A percentile compares a stretch with the other conserved stretches of the same genome.
These are phyloP conservation scores for Termitomyces sp. DNA, from an alignment of 768 basidiomycete species.

Conservation along the genomic window DNA sequence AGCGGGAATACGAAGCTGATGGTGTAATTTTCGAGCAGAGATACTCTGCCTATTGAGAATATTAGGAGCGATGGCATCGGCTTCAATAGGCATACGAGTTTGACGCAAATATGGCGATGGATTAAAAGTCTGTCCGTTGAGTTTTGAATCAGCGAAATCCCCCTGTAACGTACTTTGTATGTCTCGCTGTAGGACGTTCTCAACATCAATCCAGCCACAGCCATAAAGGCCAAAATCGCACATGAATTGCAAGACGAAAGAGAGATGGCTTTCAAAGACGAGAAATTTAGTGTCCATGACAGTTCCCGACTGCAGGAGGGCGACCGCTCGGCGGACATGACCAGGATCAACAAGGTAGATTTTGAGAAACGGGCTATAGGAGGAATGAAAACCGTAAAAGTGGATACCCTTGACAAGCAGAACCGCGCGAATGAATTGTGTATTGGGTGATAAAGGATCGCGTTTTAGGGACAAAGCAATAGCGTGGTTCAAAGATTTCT, in stretches of 20 bases:
- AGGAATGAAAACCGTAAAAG: constrained; percentile 91
- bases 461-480: constrained; percentile 77
- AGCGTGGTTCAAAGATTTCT: constrained; percentile 77
- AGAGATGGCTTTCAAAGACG: constrained; percentile 88
- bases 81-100: constrained; percentile 67
- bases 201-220: constrained; percentile 83
- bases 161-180: constrained; percentile 22
- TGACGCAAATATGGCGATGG: constrained; percentile 58
- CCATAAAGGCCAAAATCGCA: constrained; percentile 94
- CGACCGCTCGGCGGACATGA: constrained; percentile 59
- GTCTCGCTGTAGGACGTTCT: constrained; percentile 55
- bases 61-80: constrained; percentile 75
- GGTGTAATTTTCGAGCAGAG: constrained; percentile 50
- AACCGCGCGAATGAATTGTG: constrained; percentile 67
- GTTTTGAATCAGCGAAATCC: constrained; percentile 23
- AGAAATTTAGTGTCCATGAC: constrained; percentile 76
- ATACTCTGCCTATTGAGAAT: constrained; percentile 81
- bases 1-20: constrained; percentile 66
- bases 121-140: constrained; percentile 26
- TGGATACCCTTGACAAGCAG: constrained; percentile 89
- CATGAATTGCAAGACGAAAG: constrained; percentile 86
- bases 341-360: constrained; percentile 70
- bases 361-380: constrained; percentile 86
- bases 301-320: constrained; percentile 76
- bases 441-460: constrained; percentile 51